These are phyloP conservation scores for cucumber (Cucumis sativus) DNA, from an alignment of 306 rosid genomes.

Conservation along the genomic window Cucumber_9930_V3 NC_026656.2:6007001-6007500, in stretches of 20 bases:
- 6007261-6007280: too few species aligned
- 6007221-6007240: not conserved
- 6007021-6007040: constrained; percentile 81
- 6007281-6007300: too few species aligned
- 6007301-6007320: too few species aligned
- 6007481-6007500: too few species aligned
- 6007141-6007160: not conserved
- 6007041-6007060: constrained; percentile 76
- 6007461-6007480: too few species aligned
- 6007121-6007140: not conserved
- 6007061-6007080: constrained; percentile 28
- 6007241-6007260: not conserved
- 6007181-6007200: not conserved
- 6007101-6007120: not conserved
- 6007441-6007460: too few species aligned
- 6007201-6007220: not conserved
- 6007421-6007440: too few species aligned
- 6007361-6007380: not conserved
- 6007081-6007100: too few species aligned
- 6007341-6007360: not conserved
- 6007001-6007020: constrained; percentile 51
- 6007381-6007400: not conserved
- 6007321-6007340: not conserved
- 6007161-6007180: not conserved
- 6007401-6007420: too few species aligned